Base-by-base conservation (phyloP, 257 asterid species). In the Solanum clarkiae region DNA sequence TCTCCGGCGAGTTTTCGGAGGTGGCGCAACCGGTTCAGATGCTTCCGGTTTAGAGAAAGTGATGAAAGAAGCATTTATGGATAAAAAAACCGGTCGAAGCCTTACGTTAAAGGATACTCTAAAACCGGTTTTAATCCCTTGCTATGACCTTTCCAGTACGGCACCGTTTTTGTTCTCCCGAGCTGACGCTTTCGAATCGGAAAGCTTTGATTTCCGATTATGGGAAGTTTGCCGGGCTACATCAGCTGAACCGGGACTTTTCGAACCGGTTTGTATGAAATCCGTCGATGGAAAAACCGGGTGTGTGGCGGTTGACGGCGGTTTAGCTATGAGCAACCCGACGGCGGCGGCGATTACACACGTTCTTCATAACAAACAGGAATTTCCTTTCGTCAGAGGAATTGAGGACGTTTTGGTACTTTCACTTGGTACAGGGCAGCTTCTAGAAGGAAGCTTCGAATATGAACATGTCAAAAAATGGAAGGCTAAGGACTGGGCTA, bases 191-290 rank as follows among this genome's bases (percentile, higher is more conserved):
- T 90, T 97, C n/a, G 98, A 97, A 69, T 88, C 93, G 81, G 97
- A 95, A 90, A 92, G 98, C 91, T 97, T 89, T 90, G 98, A 97
- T 81, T 95, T 97, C 88, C 93, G 96, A 57, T 95, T 97, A 5
- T 97, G 98, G 99, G 98, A 97, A 90, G 98, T 97, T 8, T 97
- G 98, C 81, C 77, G 93, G 22, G 99, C 98, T 88, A 97, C 98
- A 79, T 87, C 98, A 10, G 97, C 98, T 3, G 98, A 97, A 57
- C 98, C 98, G 85, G 95, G 92, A 0, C 66, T 88, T 11, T 93
- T 92, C 86, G 94, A 91, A 47, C 99, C 98, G 88, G 93, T 95
- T 57, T 84, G 88, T 88, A 86, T 97, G 94, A 90, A 87, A 69
- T 95, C 99, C 8, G 91, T 93, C 0, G 98, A 97, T 92, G 98